These are phyloP conservation scores for Fusarium burgessii DNA, from an alignment of 2,329 filamentous ascomycete genomes.

Conservation along the genomic window DNA sequence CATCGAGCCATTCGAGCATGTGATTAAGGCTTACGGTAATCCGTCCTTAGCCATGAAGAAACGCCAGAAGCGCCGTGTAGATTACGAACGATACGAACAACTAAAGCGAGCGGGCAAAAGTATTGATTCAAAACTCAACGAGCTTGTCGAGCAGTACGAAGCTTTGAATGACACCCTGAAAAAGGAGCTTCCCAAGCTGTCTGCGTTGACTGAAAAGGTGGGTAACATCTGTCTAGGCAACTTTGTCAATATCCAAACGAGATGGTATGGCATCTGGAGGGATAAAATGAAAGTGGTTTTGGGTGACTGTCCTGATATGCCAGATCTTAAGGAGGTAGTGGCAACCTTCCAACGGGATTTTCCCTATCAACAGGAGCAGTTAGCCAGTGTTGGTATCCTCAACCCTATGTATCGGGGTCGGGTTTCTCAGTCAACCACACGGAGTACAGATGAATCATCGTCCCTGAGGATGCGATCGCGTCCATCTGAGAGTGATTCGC, in stretches of 20 bases:
- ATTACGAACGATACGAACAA: conserved; percentile 85
- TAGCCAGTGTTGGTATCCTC: conserved; percentile 79
- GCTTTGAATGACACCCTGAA: conserved; percentile 94
- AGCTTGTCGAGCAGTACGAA: conserved; percentile 88
- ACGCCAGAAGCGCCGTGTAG: conserved; percentile 89
- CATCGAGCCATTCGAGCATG: conserved; percentile 83
- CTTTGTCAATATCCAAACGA: conserved; percentile 84
- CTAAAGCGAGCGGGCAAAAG: conserved; percentile 85
- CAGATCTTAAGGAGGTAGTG: conserved; percentile 79
- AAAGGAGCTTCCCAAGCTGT: conserved; percentile 88
- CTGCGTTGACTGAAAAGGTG: conserved; percentile 81
- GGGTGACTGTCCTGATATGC: conserved; percentile 70
- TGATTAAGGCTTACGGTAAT: conserved; percentile 84
- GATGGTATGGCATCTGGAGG: conserved; percentile 87
- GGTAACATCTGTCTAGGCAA: conserved; percentile 86
- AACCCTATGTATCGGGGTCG: conserved; percentile 76
- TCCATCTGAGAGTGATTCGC: conserved; percentile 61
- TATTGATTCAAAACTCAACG: conserved; percentile 84
- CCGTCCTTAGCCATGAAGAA: conserved; percentile 94
- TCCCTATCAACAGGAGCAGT: conserved; percentile 77
- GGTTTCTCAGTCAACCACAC: conserved; percentile 69
- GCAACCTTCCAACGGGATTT: conserved; percentile 84
- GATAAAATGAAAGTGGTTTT: conserved; percentile 84
- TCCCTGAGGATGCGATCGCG: conserved; percentile 62
- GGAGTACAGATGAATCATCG: conserved; percentile 63